Percentiles rank a stretch among this genome's conserved stretches.
These are phyloP conservation scores for Cladosporium sp. DNA, from an alignment of 2,329 filamentous ascomycete species.

Conservation along the genomic window DNA sequence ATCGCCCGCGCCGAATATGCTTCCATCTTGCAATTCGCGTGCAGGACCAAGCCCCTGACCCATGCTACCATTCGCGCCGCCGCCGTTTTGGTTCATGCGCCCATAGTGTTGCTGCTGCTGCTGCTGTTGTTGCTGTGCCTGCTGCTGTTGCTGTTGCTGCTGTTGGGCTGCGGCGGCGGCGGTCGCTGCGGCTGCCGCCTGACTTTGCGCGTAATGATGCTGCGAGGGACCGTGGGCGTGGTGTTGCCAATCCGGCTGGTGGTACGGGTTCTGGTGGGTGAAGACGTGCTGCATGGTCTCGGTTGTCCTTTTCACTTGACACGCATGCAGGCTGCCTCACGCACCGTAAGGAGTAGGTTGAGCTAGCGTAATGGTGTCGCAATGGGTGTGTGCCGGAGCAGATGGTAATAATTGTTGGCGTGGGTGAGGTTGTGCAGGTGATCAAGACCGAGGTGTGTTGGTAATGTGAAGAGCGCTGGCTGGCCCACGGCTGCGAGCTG, in stretches of 20 bases:
- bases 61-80: conserved; percentile 15
- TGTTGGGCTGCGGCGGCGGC: conserved; percentile 38
- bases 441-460: conserved; percentile 7
- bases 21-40: conserved; percentile 24
- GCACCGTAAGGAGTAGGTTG: conserved; percentile 1
- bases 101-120: conserved; percentile 29
- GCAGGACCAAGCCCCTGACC: conserved; percentile 15
- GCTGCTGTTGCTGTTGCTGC: conserved; percentile 38
- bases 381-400: neutral
- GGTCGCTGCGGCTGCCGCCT: conserved; percentile 49
- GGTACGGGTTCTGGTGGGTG: conserved; percentile 56
- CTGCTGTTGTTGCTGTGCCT: conserved; percentile 35
- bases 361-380: neutral
- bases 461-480: conserved; percentile 8
- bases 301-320: conserved; percentile 10
- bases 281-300: conserved; percentile 56
- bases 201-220: conserved; percentile 36
- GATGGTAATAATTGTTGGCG: neutral
- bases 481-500: conserved; percentile 8
- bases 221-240: conserved; percentile 42
- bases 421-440: neutral
- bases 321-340: conserved; percentile 14
- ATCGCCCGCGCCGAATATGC: conserved; percentile 28
- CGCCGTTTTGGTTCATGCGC: conserved; percentile 48
- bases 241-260: conserved; percentile 68